Evolutionary conservation across 192 early-diverging fungal genomes (phyloP), one percentile per base, ranked within the genome.

Genomic region (Chytriomyces sp.): DNA sequence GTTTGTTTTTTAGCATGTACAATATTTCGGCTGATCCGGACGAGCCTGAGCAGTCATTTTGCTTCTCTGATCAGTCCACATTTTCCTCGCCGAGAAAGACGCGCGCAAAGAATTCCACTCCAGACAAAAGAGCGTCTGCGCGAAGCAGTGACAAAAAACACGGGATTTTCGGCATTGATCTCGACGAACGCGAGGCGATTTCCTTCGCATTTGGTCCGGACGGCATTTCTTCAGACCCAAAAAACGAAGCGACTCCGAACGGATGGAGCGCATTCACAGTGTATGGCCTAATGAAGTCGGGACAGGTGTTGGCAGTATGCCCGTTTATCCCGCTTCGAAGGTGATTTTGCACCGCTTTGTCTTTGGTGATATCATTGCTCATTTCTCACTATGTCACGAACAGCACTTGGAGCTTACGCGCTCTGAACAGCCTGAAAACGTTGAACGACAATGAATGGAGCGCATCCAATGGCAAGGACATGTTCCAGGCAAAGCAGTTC

Each of bases 261-360:
- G 69, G 69, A 23, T 78, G 77, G 77, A 70, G 28, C 24, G 11
- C 77, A 45, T 78, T 71, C 5, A 72, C 68, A 16, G 77, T 78
- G 13, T 78, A 71, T 72, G 67, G 67, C 11, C 20, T 78, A 16
- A 71, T 78, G 77, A 69, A 69, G 45, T 65, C 26, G 45, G 77
- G 77, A 1, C 45, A 71, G 0, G 28, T 78, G 24, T 78, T 49
- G 20, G 77, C 69, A 10, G 20, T 71, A 13, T 78, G 77, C 44
- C 77, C 77, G 20, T 64, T 78, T 64, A 48, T 64, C 35, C 77
- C 77, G 35, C 44, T 44, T 35, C 61, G 66, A 50, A 75, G 73
- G 73, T 75, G 26, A 35, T 35, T 35, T 35, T 35, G 35, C 35
- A 35, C 35, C 3, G 35, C 35, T 35, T 35, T 0, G 35, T 3